Evolutionary conservation across 192 early-diverging fungal species (phyloP), one percentile per base, ranked within the genome.

Genomic region (Gonapodya prolifera): DNA sequence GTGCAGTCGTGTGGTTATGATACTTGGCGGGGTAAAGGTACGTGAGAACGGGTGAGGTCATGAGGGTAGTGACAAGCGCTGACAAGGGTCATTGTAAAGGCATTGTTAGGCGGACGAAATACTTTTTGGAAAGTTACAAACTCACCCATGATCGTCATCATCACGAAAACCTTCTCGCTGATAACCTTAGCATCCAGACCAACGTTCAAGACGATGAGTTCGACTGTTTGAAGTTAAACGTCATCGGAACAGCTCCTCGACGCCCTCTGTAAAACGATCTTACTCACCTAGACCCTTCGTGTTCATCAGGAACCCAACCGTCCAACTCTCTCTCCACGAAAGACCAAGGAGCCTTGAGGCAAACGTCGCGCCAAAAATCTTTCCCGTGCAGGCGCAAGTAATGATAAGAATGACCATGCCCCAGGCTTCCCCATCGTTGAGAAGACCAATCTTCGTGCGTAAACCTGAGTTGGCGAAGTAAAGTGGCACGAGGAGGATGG

Each of bases 121-220:
- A n/a, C n/a, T n/a, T n/a, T n/a, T n/a, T n/a, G n/a, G n/a, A n/a
- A n/a, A n/a, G 30, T 35, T 31, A 17, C 34, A 35, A 80, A 70
- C 81, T 78, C 82, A 83, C 28, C 71, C 85, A 86, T 86, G 1
- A 82, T 78, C 1, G 86, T 84, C 85, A 88, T 83, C 35, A 88
- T 87, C 17, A 87, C 82, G 1, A 81, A 80, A 17, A 17, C 30
- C 30, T 80, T 78, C 71, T 35, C 80, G 89, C 91, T 91, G 73
- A 98, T 91, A 30, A 97, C 93, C 2, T 89, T 88, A 0, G 95
- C 93, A 35, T 93, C 84, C 77, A 92, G 85, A 13, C 96, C 96
- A 77, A 98, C 90, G 83, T 98, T 98, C 2, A 98, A 87, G 34
- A 98, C 95, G 77, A 97, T 97, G 2, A 98, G 85, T 81, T 98